phyloP scores from a whole-genome alignment of 208 protist species.

The Naegleria fowleri region DNA sequence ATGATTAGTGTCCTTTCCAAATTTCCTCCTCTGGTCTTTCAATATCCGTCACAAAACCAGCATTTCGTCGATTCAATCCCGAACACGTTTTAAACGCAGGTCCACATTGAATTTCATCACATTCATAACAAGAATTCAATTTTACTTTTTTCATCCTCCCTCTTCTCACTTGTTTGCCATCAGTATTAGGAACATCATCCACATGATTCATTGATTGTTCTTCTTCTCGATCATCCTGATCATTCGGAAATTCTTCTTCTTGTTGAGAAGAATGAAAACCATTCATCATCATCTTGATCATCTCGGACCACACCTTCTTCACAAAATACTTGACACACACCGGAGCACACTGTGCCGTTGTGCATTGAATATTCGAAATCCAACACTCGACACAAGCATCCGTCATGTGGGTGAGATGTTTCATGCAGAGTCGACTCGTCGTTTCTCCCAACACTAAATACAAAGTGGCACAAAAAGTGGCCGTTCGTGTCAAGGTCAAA shows the following conservation, averaged over 20 bases:
- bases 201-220: too few relatives aligned
- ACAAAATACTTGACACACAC: neutral
- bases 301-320: neutral
- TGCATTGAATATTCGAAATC: neutral
- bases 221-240: neutral
- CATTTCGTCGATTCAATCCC: neutral
- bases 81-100: neutral
- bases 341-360: neutral
- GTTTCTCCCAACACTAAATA: neutral
- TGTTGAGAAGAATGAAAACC: too few relatives aligned
- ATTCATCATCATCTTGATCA: too few relatives aligned
- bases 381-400: neutral
- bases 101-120: neutral
- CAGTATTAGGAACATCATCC: too few relatives aligned
- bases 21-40: neutral
- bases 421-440: neutral
- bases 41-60: neutral
- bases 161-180: too few relatives aligned
- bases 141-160: too few relatives aligned
- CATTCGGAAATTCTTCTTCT: too few relatives aligned
- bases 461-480: neutral
- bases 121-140: neutral
- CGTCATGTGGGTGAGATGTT: neutral
- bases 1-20: neutral
- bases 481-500: neutral